Base-by-base conservation (phyloP, 345 rosid species). In the Xanthoceras sorbifolium region DNA sequence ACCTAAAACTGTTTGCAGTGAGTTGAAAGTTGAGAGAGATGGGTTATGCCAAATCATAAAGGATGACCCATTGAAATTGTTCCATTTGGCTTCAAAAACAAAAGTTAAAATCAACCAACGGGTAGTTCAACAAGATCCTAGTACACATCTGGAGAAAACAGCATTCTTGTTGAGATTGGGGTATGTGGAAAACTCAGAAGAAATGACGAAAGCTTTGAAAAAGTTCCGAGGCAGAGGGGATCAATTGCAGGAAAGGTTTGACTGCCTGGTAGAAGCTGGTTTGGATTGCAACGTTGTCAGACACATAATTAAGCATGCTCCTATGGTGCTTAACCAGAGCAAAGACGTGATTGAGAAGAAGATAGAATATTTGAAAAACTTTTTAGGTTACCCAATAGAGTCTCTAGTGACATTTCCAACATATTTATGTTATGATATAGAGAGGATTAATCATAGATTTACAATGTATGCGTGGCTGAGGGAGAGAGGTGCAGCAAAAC, bases 191-290 rank as follows among this genome's bases (percentile, higher is more conserved):
- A 92, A 90, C 87, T 90, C 97, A 0, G 98, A 93, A 55, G 97
- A 93, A 85, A 89, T 93, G 92, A 76, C 79, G 54, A 88, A 79
- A 73, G 94, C 97, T 67, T 76, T 84, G 76, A 91, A 83, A 78
- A 82, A 81, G 86, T 94, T 92, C 72, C 84, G 94, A 79, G 97
- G 97, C 50, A 87, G 94, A 82, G 97, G 93, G 28, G 93, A 92
- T 84, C 93, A 88, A 70, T 77, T 94, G 61, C 97, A 91, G 83
- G 98, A 94, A 88, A 91, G 98, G 79, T 91, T 89, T 59, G 89
- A 92, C 83, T 94, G 93, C 82, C 85, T 94, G 9, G 85, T 91
- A 64, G 73, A 82, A 69, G 91, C 97, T 34, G 97, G 97, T 76
- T 83, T 94, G 78, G 89, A 88, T 85, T 67, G 34, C 73, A 79